Base-by-base conservation (phyloP, 257 asterid species). In the Striga asiatica region DNA sequence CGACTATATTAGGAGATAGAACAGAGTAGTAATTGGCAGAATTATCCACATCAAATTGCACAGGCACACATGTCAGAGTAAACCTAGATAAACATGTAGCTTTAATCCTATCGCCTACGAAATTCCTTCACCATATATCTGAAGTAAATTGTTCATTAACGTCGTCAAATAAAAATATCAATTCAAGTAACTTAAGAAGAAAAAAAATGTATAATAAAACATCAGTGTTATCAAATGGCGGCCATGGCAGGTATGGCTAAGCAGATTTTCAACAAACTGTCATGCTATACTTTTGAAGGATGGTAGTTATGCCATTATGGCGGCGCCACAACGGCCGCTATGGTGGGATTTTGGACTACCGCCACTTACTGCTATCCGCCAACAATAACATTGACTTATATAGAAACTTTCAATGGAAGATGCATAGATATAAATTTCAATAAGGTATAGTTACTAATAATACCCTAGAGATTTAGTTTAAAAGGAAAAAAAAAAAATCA, bases 391-490 rank as follows among this genome's bases (percentile, higher is more conserved):
- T n/a, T n/a, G n/a, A n/a, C n/a, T n/a, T n/a, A n/a, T n/a, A n/a
- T 51, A 59, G 58, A n/a, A 51, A 32, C 49, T 46, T 29, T 20
- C 17, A 49, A 21, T n/a, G 21, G 62, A 56, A 37, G 56, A 65
- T 50, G 55, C 60, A 53, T 37, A 51, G 31, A 38, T 51, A 28
- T 8, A 11, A 24, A 39, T 57, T 43, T 52, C 24, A 38, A 68
- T 20, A 8, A 51, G 10, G 62, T 2, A 16, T 43, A 43, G 18
- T 38, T n/a, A 38, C 18, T 32, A 38, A 38, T 38, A n/a, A 8
- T 38, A 35, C 45, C 45, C 45, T 11, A 11, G 45, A 38, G 14
- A 41, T 41, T 42, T 42, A 42, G n/a, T n/a, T n/a, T n/a, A n/a
- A n/a, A n/a, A n/a, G n/a, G n/a, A 32, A 32, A 32, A 32, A 32